phyloP scores from a whole-genome alignment of 306 rosid genomes.

The Inga leiocalycina region DNA sequence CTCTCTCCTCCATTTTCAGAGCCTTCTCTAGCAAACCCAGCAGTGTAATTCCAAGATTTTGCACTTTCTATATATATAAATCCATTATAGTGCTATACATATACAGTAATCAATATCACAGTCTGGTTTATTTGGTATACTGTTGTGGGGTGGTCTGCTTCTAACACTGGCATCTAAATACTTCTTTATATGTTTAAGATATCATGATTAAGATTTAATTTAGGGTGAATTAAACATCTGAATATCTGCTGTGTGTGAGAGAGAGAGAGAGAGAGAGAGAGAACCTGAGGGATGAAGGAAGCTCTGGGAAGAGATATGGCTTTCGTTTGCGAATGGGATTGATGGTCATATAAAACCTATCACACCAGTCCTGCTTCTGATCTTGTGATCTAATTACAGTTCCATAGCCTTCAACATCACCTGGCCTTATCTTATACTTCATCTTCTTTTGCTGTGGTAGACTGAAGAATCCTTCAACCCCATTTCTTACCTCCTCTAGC shows the following conservation, averaged over 20 bases:
- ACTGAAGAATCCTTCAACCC: constrained; percentile 56
- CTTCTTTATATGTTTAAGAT: neutral
- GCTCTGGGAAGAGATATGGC: constrained; percentile 54
- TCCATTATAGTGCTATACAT: constrained; percentile 44
- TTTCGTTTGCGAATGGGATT: constrained; percentile 55
- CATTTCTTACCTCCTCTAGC: constrained; percentile 44
- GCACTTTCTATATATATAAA: no score
- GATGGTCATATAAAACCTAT: constrained; percentile 48
- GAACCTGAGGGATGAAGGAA: constrained; percentile 57
- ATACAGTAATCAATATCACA: neutral
- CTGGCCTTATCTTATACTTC: constrained; percentile 47
- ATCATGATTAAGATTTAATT: neutral
- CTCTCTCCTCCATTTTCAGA: no score
- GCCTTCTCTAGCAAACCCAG: no score
- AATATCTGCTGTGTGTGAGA: neutral
- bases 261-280: neutral
- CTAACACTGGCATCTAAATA: neutral
- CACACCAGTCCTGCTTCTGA: constrained; percentile 70
- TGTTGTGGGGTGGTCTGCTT: neutral
- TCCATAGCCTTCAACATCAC: constrained; percentile 78
- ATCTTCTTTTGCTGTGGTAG: constrained; percentile 58
- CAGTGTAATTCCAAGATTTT: no score
- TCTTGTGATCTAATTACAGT: constrained; percentile 28
- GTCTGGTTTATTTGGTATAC: neutral
- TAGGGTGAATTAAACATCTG: neutral